These are phyloP conservation scores for Cucumis variabilis DNA, from an alignment of 331 rosid species.

Conservation along the genomic window DNA sequence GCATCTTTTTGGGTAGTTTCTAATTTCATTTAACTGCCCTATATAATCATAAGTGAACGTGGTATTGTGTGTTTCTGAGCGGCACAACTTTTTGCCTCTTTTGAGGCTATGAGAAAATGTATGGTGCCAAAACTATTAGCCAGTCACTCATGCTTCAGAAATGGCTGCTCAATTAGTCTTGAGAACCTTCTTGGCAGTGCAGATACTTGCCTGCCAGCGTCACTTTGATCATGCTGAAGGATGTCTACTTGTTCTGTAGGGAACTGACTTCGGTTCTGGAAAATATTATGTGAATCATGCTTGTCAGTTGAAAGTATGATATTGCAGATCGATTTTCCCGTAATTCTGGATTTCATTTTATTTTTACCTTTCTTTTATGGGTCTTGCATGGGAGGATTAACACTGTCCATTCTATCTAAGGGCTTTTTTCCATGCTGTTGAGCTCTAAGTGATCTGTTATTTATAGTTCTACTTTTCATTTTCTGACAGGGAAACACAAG, in stretches of 20 bases:
- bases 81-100: conserved; percentile 79
- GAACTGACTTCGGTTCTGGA: conserved; percentile 26
- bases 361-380: not conserved
- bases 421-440: not conserved
- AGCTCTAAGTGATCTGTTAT: not conserved
- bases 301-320: not conserved
- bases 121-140: conserved; percentile 73
- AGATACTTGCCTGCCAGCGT: conserved; percentile 43
- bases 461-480: too few species aligned
- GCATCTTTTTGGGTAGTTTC: not conserved
- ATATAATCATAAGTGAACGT: not conserved
- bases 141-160: conserved; percentile 44
- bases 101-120: conserved; percentile 84
- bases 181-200: conserved; percentile 37
- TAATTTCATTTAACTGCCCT: not conserved
- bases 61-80: conserved; percentile 53
- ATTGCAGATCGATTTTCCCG: not conserved
- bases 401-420: not conserved
- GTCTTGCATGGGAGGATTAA: not conserved
- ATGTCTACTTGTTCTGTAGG: conserved; percentile 52
- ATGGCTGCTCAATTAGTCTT: conserved; percentile 50
- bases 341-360: not conserved
- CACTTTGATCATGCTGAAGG: conserved; percentile 37
- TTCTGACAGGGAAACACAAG: not conserved
- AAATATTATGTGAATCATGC: not conserved